phyloP scores from a whole-genome alignment of 306 rosid species.

The Quercus bicolor region DNA sequence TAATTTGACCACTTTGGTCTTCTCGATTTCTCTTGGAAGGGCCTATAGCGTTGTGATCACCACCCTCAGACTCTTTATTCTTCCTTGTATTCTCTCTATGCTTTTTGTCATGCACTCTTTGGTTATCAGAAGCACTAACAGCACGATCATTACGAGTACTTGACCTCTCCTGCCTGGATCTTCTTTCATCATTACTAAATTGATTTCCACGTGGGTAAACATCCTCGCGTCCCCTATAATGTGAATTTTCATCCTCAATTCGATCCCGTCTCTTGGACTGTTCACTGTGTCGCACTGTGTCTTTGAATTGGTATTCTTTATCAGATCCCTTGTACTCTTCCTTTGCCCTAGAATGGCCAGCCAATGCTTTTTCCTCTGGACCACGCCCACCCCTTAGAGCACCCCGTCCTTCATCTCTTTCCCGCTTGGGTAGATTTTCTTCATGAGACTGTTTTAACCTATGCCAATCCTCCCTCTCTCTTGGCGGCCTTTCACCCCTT shows the following conservation, averaged over 20 bases:
- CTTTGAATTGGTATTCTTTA: conserved; percentile 72
- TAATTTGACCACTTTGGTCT: conserved; percentile 57
- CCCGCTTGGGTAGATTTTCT: conserved; percentile 70
- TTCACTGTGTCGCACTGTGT: conserved; percentile 61
- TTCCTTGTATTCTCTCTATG: conserved; percentile 70
- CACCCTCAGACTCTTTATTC: conserved; percentile 64
- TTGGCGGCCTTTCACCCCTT: conserved; percentile 71
- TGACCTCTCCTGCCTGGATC: conserved; percentile 79
- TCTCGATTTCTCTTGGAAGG: conserved; percentile 72
- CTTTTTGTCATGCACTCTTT: conserved; percentile 60
- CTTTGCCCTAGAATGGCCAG: conserved; percentile 58
- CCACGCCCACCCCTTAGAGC: conserved; percentile 68
- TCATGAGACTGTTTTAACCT: conserved; percentile 75
- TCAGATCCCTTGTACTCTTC: conserved; percentile 70
- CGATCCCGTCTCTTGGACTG: conserved; percentile 77
- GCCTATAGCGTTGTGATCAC: conserved; percentile 44
- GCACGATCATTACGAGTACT: conserved; percentile 68
- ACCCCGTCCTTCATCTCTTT: conserved; percentile 79
- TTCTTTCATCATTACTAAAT: conserved; percentile 56
- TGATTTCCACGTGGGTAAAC: conserved; percentile 59
- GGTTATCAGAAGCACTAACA: conserved; percentile 61
- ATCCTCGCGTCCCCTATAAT: conserved; percentile 76
- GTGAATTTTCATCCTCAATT: conserved; percentile 61
- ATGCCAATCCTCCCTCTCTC: conserved; percentile 93
- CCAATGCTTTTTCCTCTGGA: conserved; percentile 78